A percentile compares a stretch with the other conserved stretches of the same genome.
Evolutionary conservation across 2,329 filamentous ascomycete genomes (phyloP).

Genomic region (Emericellopsis cladophorae): DNA sequence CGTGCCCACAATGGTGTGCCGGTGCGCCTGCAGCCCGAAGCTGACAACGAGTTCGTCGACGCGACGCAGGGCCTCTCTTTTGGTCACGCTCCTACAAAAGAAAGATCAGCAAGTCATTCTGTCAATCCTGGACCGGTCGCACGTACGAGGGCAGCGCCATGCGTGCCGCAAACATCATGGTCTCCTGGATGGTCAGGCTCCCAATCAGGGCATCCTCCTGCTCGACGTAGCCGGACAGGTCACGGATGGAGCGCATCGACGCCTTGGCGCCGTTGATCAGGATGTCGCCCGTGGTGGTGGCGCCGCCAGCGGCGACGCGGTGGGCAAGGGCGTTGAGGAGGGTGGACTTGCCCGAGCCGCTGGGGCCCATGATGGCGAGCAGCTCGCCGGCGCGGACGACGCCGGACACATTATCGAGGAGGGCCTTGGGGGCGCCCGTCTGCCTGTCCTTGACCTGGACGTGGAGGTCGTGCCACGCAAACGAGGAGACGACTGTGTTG

Average conservation of each 20-base stretch:
- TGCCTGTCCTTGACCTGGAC: conserved; percentile 59
- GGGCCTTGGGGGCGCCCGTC: conserved; percentile 4
- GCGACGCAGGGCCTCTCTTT: conserved; percentile 45
- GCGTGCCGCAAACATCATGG: conserved; percentile 63
- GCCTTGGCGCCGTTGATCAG: conserved; percentile 48
- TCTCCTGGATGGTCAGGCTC: conserved; percentile 68
- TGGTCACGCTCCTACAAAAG: conserved; percentile 18
- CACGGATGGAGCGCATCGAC: conserved; percentile 42
- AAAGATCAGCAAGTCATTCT: not conserved
- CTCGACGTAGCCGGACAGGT: conserved; percentile 68
- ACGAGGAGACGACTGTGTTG: conserved; percentile 49
- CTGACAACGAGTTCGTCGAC: conserved; percentile 55
- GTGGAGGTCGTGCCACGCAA: conserved; percentile 52
- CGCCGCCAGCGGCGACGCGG: conserved; percentile 29
- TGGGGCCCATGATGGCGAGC: conserved; percentile 71
- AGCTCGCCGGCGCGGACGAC: conserved; percentile 43
- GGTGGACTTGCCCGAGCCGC: conserved; percentile 67
- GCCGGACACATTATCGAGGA: conserved; percentile 7
- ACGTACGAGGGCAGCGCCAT: conserved; percentile 28
- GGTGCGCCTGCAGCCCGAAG: conserved; percentile 61
- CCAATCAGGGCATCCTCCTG: conserved; percentile 80
- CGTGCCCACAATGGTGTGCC: conserved; percentile 64
- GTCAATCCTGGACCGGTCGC: not conserved
- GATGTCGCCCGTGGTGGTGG: conserved; percentile 34
- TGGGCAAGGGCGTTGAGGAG: conserved; percentile 69